Evolutionary conservation across 2,329 filamentous ascomycete species (phyloP).

Genomic region (Sphaerulina populicola): DNA sequence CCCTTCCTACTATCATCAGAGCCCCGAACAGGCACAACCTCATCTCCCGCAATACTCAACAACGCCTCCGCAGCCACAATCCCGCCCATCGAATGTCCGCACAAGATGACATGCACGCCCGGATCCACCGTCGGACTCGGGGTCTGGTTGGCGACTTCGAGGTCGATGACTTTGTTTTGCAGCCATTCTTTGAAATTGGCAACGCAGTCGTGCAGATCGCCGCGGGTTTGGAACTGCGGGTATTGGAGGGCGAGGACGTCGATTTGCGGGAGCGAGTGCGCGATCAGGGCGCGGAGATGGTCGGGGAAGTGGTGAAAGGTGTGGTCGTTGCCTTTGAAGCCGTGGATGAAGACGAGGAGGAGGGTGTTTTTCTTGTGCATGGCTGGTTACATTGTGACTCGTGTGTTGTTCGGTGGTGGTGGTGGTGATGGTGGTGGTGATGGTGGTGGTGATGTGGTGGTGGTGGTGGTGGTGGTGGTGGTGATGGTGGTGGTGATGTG

Average conservation of each 20-base stretch:
- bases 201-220: slow-evolving; percentile 64
- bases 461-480: too few relatives aligned
- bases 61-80: slow-evolving; percentile 89
- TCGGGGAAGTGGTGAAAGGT: slow-evolving; percentile 72
- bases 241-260: slow-evolving; percentile 63
- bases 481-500: too few relatives aligned
- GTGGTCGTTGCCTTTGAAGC: slow-evolving; percentile 76
- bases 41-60: slow-evolving; percentile 63
- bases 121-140: slow-evolving; percentile 79
- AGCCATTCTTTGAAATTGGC: slow-evolving; percentile 72
- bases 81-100: slow-evolving; percentile 84
- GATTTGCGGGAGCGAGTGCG: slow-evolving; percentile 59
- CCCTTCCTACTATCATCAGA: slow-evolving; percentile 2
- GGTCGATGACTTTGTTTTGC: slow-evolving; percentile 83
- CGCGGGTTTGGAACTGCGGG: slow-evolving; percentile 72
- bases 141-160: slow-evolving; percentile 75
- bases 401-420: too few relatives aligned
- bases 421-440: too few relatives aligned
- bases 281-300: slow-evolving; percentile 58
- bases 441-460: too few relatives aligned
- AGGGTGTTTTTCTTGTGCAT: slow-evolving; percentile 58
- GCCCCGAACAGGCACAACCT: slow-evolving; percentile 36
- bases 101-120: slow-evolving; percentile 68
- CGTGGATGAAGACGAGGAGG: slow-evolving; percentile 75
- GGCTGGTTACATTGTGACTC: not conserved